Base-by-base conservation (phyloP, 2,329 filamentous ascomycete species). In the Hirsutella minnesotensis region DNA sequence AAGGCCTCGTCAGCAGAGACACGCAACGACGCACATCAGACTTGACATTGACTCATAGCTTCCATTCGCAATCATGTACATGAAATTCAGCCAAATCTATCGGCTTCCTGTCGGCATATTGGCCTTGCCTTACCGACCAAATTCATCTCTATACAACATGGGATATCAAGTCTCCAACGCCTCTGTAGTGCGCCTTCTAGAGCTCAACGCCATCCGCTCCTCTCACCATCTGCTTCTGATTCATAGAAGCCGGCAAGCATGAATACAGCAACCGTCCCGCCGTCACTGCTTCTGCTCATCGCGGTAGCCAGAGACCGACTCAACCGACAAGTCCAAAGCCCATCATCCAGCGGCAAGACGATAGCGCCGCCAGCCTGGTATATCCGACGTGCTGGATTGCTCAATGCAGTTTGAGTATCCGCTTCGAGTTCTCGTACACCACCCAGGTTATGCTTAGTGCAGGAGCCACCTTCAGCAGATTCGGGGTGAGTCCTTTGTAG, bases 371-470 rank as follows among this genome's bases (percentile, higher is more conserved):
- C 33, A 18, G 7, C 24, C 12, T 27, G n/a, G n/a, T n/a, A n/a
- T 27, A 7, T 27, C 24, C 24, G 24, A 27, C 15, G n/a, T 34
- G 13, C 15, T n/a, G 3, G 9, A 15, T n/a, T n/a, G 36, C 13
- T 39, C 47, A 61, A 49, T 71, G 68, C 53, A 80, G 56, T 13
- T 68, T 62, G 51, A 94, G 69, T 29, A 84, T 59, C 53, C 73
- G 77, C 70, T 95, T 95, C 43, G 85, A 79, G 57, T 92, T 92
- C 66, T 95, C 88, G 58, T 95, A 95, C 47, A 92, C 84, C 55
- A 94, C 79, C 71, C 92, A 95, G 43, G 87, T 89, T 59, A 98
- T 96, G 54, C 88, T 95, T 42, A 98, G 82, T 24, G 92, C 88
- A 2, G 92, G 92, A 9, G 92, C 88, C 30, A 98, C 92, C 69